Base-by-base conservation (phyloP, 768 basidiomycete genomes). In the Aureoboletus auriporus region DNA sequence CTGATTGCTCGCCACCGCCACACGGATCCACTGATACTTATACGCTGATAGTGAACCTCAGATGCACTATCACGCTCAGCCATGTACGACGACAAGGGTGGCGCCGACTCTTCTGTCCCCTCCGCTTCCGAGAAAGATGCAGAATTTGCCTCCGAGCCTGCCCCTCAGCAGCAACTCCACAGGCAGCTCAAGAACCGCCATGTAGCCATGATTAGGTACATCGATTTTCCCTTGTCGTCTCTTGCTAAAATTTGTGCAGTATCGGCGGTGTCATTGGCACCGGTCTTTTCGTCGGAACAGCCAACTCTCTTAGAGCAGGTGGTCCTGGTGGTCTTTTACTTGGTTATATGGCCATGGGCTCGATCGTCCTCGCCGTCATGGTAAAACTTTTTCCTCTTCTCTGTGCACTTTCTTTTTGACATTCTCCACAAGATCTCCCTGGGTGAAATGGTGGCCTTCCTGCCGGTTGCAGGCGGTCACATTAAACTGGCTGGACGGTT, bases 401-500 rank as follows among this genome's bases (percentile, higher is more conserved):
- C 1, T 0, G 29, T 17, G 1, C 6, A 0, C n/a, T 14, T 9
- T 27, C 3, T 5, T 39, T 37, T 11, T 33, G 10, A 50, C 35
- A 10, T 23, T 39, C 9, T 12, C 26, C 8, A 14, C 17, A 55
- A 85, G 83, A 66, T 86, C 49, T 83, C 83, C 4, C 71, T 89
- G 35, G 77, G 79, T 9, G 67, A 68, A 53, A 67, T 67, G 89
- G 61, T 91, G 39, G 80, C 88, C 0, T 91, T 75, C 64, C 75
- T 92, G 6, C 89, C 89, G 0, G 75, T 92, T 42, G 75, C 86
- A 26, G 89, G 89, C 49, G 89, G 81, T 37, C 88, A 90, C 56
- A 89, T 91, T 65, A 87, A 75, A 51, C 69, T 92, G 14, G 83
- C 89, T 0, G 89, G 85, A 62, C 85, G 89, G 29, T 93, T 92